Evolutionary conservation across 2,329 filamentous ascomycete genomes (phyloP).

Genomic region (Diaporthe helianthi): DNA sequence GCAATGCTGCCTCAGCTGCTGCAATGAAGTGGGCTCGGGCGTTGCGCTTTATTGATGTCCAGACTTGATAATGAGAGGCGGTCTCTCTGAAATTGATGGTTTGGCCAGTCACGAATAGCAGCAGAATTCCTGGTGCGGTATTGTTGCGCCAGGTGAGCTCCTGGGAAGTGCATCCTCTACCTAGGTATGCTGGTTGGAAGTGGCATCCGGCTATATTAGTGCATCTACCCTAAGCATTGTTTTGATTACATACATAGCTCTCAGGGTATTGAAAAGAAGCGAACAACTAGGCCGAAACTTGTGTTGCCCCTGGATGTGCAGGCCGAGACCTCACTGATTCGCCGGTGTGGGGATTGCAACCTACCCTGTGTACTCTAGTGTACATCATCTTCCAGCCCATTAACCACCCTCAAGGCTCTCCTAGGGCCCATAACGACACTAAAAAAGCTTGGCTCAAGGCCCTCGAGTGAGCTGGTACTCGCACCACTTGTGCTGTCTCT

Average conservation of each 20-base stretch:
- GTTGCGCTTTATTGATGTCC: neutral
- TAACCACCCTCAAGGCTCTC: conserved; percentile 70
- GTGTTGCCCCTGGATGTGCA: neutral
- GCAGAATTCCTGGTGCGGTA: no score
- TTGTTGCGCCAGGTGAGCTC: neutral
- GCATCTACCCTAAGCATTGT: conserved; percentile 9
- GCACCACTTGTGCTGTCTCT: conserved; percentile 45
- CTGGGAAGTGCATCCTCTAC: neutral
- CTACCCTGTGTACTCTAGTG: neutral
- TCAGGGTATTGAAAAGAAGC: conserved; percentile 4
- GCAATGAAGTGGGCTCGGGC: neutral
- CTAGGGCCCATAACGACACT: conserved; percentile 69
- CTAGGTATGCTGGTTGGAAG: neutral
- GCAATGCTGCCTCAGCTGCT: neutral
- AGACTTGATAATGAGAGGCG: neutral
- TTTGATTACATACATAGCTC: conserved; percentile 8
- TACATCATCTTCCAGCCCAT: conserved; percentile 46
- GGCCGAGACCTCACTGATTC: neutral
- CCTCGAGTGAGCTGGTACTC: conserved; percentile 48
- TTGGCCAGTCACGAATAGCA: neutral
- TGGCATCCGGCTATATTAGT: neutral
- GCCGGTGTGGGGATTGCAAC: no score
- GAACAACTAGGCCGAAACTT: neutral
- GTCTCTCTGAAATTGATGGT: neutral
- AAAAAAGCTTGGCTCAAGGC: conserved; percentile 68